Base-by-base conservation (phyloP, 495 filamentous ascomycete genomes). In the Bryoglossum gracile region DNA sequence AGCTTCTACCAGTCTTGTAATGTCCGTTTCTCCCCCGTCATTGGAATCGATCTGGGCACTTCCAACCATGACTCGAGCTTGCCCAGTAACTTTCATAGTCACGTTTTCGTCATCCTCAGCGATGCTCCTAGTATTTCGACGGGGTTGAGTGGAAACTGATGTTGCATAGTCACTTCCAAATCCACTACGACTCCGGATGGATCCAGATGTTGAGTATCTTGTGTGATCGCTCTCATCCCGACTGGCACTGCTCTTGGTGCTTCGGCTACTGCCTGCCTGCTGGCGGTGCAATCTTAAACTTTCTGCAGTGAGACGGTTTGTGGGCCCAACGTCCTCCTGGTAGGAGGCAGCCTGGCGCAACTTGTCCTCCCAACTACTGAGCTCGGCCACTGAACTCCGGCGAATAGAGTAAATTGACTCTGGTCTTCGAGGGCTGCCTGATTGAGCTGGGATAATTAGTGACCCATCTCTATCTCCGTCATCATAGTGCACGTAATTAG, bases 181-280 rank as follows among this genome's bases (percentile, higher is more conserved):
- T n/a, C n/a, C n/a, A n/a, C n/a, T n/a, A n/a, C n/a, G n/a, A n/a
- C n/a, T n/a, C n/a, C n/a, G n/a, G n/a, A n/a, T n/a, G n/a, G n/a
- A n/a, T n/a, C n/a, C n/a, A n/a, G n/a, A n/a, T n/a, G n/a, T n/a
- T n/a, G n/a, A 69, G 16, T 72, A 76, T 43, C 71, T 70, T 46
- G 65, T 68, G 54, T 72, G 76, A 18, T 78, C 75, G 57, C 74
- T 77, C 51, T 78, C 75, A 54, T 78, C 75, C 47, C 67, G 72
- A 51, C 74, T 77, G 8, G 55, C 69, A 35, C 65, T 75, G 62
- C 71, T 75, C 40, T 69, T 65, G 14, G 72, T 77, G 25, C 72
- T 75, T 18, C 69, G 63, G 59, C 73, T 76, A 61, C 73, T 74
- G 11, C 58, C 48, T 1, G 43, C 57, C 30, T 57, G 37, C 9